phyloP scores from a whole-genome alignment of 2,329 filamentous ascomycete species.

The Epichloe hybrida region DNA sequence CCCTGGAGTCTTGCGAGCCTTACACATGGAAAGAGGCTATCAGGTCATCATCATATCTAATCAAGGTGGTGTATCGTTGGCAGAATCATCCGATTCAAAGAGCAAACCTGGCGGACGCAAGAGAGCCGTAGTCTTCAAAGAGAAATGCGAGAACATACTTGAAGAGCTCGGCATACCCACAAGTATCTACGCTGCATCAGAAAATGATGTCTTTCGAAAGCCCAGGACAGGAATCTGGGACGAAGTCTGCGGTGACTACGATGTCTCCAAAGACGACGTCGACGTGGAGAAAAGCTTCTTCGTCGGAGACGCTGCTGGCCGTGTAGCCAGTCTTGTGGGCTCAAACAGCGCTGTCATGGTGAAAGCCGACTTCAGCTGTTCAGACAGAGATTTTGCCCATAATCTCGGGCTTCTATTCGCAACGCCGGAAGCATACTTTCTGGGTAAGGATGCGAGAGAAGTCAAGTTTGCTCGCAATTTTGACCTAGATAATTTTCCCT shows the following conservation, averaged over 20 bases:
- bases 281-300: slow-evolving; percentile 65
- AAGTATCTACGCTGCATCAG: slow-evolving; percentile 75
- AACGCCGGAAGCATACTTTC: slow-evolving; percentile 88
- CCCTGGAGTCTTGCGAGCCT: slow-evolving; percentile 48
- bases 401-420: slow-evolving; percentile 71
- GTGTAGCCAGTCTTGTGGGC: slow-evolving; percentile 27
- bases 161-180: slow-evolving; percentile 60
- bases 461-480: slow-evolving; percentile 54
- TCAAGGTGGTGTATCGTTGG: slow-evolving; percentile 69
- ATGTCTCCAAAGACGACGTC: slow-evolving; percentile 42
- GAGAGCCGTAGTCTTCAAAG: slow-evolving; percentile 67
- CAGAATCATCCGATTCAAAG: slow-evolving; percentile 53
- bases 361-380: slow-evolving; percentile 50
- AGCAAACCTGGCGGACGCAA: slow-evolving; percentile 48
- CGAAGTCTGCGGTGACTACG: slow-evolving; percentile 43
- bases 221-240: slow-evolving; percentile 84
- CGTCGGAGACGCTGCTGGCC: slow-evolving; percentile 72
- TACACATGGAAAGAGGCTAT: slow-evolving; percentile 59
- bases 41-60: slow-evolving; percentile 74
- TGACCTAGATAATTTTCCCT: slow-evolving; percentile 47
- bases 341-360: slow-evolving; percentile 11
- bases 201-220: slow-evolving; percentile 71
- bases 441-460: slow-evolving; percentile 47
- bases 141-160: slow-evolving; percentile 59
- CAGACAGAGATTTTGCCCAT: slow-evolving; percentile 65